Evolutionary conservation across 805 yeast species (phyloP).

Genomic region (Blastobotrys terrestris): DNA sequence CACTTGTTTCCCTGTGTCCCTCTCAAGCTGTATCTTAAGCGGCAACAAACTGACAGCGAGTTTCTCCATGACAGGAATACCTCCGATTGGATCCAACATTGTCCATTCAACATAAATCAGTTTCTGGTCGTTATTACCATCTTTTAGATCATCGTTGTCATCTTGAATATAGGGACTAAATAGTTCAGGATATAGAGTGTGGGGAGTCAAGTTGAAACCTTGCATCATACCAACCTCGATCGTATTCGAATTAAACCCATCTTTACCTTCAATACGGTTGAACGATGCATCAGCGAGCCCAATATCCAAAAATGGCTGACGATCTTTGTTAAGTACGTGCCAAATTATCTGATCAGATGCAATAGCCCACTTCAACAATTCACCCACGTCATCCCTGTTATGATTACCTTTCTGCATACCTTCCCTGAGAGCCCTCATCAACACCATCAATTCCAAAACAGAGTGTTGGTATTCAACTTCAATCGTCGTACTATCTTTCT

Average conservation of each 20-base stretch:
- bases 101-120: conserved; percentile 58
- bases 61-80: conserved; percentile 70
- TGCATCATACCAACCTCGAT: conserved; percentile 57
- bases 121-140: conserved; percentile 15
- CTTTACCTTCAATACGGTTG: conserved; percentile 54
- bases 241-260: conserved; percentile 60
- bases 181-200: conserved; percentile 63
- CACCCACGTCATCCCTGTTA: conserved; percentile 29
- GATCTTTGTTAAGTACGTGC: conserved; percentile 56
- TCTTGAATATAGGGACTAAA: conserved; percentile 43
- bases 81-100: conserved; percentile 83
- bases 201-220: conserved; percentile 56
- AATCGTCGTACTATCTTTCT: conserved; percentile 23
- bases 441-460: conserved; percentile 27
- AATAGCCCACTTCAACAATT: conserved; percentile 41
- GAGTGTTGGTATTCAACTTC: conserved; percentile 28
- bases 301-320: conserved; percentile 64
- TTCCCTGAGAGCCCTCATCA: conserved; percentile 31
- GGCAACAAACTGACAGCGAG: conserved; percentile 61
- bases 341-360: conserved; percentile 64
- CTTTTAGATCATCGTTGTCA: conserved; percentile 10
- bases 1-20: conserved; percentile 55
- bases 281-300: conserved; percentile 57
- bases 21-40: conserved; percentile 66
- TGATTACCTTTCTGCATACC: conserved; percentile 29